phyloP scores from a whole-genome alignment of 306 rosid genomes.

The Rubus parviflorus region DNA sequence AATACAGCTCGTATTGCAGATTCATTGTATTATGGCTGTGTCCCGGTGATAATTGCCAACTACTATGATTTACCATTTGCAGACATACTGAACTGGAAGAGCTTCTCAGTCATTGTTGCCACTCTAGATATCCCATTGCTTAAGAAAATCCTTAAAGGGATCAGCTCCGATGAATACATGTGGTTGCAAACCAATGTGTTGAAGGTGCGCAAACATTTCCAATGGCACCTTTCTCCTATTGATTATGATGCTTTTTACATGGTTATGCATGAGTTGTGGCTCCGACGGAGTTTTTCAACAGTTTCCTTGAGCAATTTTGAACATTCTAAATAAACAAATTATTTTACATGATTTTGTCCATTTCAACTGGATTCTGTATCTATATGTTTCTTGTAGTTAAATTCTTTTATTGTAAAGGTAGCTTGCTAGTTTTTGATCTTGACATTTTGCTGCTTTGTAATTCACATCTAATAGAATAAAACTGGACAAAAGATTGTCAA shows the following conservation, averaged over 20 bases:
- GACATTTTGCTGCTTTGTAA: background rate
- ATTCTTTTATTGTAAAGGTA: slow-evolving; percentile 4
- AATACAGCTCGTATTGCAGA: slow-evolving; percentile 84
- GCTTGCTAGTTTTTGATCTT: background rate
- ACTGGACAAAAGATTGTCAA: background rate
- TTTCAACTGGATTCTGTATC: background rate
- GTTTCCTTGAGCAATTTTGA: slow-evolving; percentile 15
- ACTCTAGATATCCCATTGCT: slow-evolving; percentile 62
- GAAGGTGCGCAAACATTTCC: slow-evolving; percentile 72
- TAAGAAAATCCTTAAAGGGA: slow-evolving; percentile 57
- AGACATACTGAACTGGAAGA: slow-evolving; percentile 72
- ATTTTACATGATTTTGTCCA: background rate
- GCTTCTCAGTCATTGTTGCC: slow-evolving; percentile 58
- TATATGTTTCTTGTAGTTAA: background rate
- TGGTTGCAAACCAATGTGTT: slow-evolving; percentile 53
- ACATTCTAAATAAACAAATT: background rate
- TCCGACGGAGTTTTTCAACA: slow-evolving; percentile 59
- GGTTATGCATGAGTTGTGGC: slow-evolving; percentile 91
- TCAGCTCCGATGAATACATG: slow-evolving; percentile 46
- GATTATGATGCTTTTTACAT: slow-evolving; percentile 77
- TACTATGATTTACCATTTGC: slow-evolving; percentile 81
- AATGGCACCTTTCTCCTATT: slow-evolving; percentile 67
- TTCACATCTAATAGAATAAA: background rate
- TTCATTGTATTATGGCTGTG: slow-evolving; percentile 77
- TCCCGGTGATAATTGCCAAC: slow-evolving; percentile 76